These are phyloP conservation scores for Vigna trinervia DNA, from an alignment of 306 rosid species.

Conservation along the genomic window DNA sequence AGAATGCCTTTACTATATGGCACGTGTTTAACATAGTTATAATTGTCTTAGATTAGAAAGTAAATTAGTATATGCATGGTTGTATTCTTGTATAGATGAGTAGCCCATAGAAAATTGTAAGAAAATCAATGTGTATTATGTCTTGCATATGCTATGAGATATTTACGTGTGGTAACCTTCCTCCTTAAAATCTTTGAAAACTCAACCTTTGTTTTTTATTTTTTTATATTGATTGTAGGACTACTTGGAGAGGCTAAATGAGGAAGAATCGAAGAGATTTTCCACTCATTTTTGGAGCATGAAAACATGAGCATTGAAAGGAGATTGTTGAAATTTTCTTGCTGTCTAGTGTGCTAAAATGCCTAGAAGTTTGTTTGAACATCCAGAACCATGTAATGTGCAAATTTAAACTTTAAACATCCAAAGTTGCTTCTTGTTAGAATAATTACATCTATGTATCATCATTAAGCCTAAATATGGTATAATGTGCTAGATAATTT, in stretches of 20 bases:
- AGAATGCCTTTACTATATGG: slow-evolving; percentile 26
- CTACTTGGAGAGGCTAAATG: background rate
- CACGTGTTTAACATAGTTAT: background rate
- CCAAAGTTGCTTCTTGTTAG: background rate
- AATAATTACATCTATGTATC: too few relatives aligned
- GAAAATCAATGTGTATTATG: background rate
- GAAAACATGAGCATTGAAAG: background rate
- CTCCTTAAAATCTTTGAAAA: background rate
- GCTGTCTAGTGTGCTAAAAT: background rate
- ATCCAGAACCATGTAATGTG: background rate
- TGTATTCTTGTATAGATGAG: background rate
- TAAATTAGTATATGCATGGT: background rate
- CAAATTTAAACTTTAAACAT: background rate
- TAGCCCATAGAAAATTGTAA: background rate
- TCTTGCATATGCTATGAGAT: background rate
- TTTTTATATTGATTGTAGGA: background rate
- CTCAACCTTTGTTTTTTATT: background rate
- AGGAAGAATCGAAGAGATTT: background rate
- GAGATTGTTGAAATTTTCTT: background rate
- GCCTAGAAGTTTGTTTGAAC: background rate
- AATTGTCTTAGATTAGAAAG: slow-evolving; percentile 3
- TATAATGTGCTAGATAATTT: too few relatives aligned
- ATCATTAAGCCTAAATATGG: too few relatives aligned
- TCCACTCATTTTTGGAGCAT: background rate
- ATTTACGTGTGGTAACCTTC: background rate